Percentiles rank a stretch among this genome's conserved stretches.
phyloP scores from a whole-genome alignment of 2,329 filamentous ascomycete species.

The Davidsoniella australis region DNA sequence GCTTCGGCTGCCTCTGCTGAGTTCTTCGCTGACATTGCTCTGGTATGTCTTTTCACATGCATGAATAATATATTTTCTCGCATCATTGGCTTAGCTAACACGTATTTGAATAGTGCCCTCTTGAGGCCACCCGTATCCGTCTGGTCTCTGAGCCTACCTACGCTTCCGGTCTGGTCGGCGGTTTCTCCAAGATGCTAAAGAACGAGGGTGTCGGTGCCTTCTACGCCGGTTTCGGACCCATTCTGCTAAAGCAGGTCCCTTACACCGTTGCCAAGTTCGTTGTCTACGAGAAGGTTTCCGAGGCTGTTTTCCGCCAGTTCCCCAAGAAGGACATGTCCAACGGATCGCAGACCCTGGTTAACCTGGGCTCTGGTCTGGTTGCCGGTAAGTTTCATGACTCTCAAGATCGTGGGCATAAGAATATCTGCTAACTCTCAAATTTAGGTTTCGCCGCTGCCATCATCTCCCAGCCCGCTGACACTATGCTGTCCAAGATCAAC shows the following conservation, averaged over 20 bases:
- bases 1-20: slow-evolving; percentile 48
- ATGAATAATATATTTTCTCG: background rate
- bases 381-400: slow-evolving; percentile 16
- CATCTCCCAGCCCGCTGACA: slow-evolving; percentile 80
- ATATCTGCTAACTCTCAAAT: slow-evolving; percentile 22
- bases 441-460: slow-evolving; percentile 57
- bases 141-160: slow-evolving; percentile 78
- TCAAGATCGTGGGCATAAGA: too few species aligned
- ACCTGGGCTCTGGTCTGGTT: slow-evolving; percentile 43
- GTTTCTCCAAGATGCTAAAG: slow-evolving; percentile 69
- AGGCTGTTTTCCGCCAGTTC: slow-evolving; percentile 48
- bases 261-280: slow-evolving; percentile 96
- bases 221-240: slow-evolving; percentile 82
- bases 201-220: slow-evolving; percentile 71
- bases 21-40: slow-evolving; percentile 61
- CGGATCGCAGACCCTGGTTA: slow-evolving; percentile 59
- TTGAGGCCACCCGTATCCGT: slow-evolving; percentile 86
- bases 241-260: slow-evolving; percentile 72
- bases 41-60: slow-evolving; percentile 20
- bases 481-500: slow-evolving; percentile 93
- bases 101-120: slow-evolving; percentile 40
- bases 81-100: background rate
- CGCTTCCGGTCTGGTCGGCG: slow-evolving; percentile 60
- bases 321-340: slow-evolving; percentile 56
- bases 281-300: slow-evolving; percentile 77